These are phyloP conservation scores for Hyphopichia fennica DNA, from an alignment of 1,139 yeast species.

Conservation along the genomic window DNA sequence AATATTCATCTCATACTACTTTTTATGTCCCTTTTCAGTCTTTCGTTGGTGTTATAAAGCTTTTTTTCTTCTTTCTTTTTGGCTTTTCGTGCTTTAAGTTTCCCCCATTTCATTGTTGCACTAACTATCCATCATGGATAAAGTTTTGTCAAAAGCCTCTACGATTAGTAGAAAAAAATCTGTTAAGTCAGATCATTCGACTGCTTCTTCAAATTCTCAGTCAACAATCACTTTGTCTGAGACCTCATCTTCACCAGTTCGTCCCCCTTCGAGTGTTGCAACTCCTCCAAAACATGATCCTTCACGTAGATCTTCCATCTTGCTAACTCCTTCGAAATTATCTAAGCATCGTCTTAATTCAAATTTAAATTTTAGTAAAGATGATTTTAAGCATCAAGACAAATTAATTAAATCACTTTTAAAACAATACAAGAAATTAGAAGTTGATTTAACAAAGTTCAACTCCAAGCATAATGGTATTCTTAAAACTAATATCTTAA, in stretches of 20 bases:
- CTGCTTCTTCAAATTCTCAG: slow-evolving; percentile 12
- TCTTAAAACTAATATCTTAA: slow-evolving; percentile 61
- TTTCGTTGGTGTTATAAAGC: no score
- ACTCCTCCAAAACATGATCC: background rate
- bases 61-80: no score
- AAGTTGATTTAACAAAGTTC: slow-evolving; percentile 48
- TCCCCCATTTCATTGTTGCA: background rate
- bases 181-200: slow-evolving; percentile 11
- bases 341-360: background rate
- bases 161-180: slow-evolving; percentile 16
- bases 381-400: slow-evolving; percentile 13
- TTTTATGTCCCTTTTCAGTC: no score
- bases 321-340: slow-evolving; percentile 1
- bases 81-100: background rate
- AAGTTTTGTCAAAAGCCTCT: slow-evolving; percentile 17
- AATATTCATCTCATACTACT: no score
- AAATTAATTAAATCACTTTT: slow-evolving; percentile 28
- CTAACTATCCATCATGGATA: slow-evolving; percentile 16
- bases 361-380: background rate
- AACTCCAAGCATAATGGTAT: slow-evolving; percentile 51
- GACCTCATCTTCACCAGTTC: slow-evolving; percentile 7
- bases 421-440: slow-evolving; percentile 45
- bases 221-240: slow-evolving; percentile 5
- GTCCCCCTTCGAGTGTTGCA: slow-evolving; percentile 1
- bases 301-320: slow-evolving; percentile 1